Evolutionary conservation across 176 grass and related monocot genomes (phyloP).

Genomic region (Paspalum vaginatum): DNA sequence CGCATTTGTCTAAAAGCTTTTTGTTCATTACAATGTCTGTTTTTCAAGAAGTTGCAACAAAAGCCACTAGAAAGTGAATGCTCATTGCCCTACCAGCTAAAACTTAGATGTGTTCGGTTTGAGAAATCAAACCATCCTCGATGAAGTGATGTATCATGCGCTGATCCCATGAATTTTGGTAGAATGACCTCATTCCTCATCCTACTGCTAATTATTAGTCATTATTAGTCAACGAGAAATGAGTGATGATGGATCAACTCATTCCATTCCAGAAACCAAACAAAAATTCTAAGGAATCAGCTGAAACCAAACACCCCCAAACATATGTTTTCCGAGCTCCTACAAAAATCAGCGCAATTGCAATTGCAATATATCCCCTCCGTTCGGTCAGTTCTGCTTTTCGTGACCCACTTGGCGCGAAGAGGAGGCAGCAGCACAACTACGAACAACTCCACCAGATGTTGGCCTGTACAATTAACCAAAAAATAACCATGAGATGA

Average conservation of each 20-base stretch:
- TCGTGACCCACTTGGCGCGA: slow-evolving; percentile 28
- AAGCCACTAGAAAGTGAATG: slow-evolving; percentile 35
- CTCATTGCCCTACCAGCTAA: slow-evolving; percentile 28
- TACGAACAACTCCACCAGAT: slow-evolving; percentile 57
- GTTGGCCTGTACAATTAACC: slow-evolving; percentile 66
- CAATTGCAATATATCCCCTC: not conserved
- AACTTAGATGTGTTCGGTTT: too few species aligned
- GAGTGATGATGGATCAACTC: too few species aligned
- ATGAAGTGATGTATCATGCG: too few species aligned
- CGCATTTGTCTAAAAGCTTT: slow-evolving; percentile 9
- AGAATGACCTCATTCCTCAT: too few species aligned
- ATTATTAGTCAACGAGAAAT: too few species aligned
- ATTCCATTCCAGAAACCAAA: too few species aligned
- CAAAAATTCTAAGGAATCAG: too few species aligned
- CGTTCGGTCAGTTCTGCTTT: slow-evolving; percentile 35
- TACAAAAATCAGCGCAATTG: slow-evolving; percentile 6
- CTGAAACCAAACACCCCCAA: too few species aligned
- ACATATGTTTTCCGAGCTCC: not conserved
- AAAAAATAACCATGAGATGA: slow-evolving; percentile 28
- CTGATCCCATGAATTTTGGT: too few species aligned
- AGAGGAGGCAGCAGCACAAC: slow-evolving; percentile 11
- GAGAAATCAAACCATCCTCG: too few species aligned
- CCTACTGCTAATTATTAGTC: too few species aligned
- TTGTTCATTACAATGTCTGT: slow-evolving; percentile 8
- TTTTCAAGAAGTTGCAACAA: slow-evolving; percentile 37